Evolutionary conservation across 1,284 basidiomycete species (phyloP), one percentile per base, ranked within the genome.

Genomic region (Sporisorium sorghi): DNA sequence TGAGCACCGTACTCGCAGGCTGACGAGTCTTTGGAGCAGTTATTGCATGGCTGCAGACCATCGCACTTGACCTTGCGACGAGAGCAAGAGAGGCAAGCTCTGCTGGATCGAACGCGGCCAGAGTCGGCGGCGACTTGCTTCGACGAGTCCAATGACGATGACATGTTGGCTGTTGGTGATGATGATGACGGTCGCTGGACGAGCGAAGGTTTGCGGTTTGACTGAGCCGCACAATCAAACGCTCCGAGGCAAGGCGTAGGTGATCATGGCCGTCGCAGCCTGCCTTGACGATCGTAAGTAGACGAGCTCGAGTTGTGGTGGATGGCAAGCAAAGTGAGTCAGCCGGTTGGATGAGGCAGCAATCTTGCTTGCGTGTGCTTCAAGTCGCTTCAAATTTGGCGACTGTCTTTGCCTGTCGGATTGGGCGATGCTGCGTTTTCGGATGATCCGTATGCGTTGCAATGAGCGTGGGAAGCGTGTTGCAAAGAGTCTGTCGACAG

Each of bases 51-150:
- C 35, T 71, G 68, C 19, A 58, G 26, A 40, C 68, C 73, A 32
- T 75, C 60, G 46, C 73, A 75, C 49, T 75, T 75, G 44, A 71
- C 68, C 57, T 75, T 75, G n/a, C 73, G 63, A 35, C 64, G 68
- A 15, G 73, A 75, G 56, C 73, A 75, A 28, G 60, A 49, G 2
- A 63, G 49, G 33, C 73, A 75, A 2, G 73, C 73, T 40, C 73
- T 56, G 54, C 68, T 71, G 33, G 73, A 75, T 37, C 73, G 68
- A 35, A 67, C 56, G 26, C 69, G 69, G 26, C 54, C 62, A 4
- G 52, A 19, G 3, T 69, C 57, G 19, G 37, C 49, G 10, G 28
- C 11, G 39, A 9, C 44, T 7, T 51, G 3, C 40, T 42, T 59
- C 24, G 67, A 21, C 24, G 67, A 21, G 15, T 58, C 57, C n/a